These are phyloP conservation scores for Erysiphe pisi DNA, from an alignment of 2,329 filamentous ascomycete genomes.

Conservation along the genomic window DNA sequence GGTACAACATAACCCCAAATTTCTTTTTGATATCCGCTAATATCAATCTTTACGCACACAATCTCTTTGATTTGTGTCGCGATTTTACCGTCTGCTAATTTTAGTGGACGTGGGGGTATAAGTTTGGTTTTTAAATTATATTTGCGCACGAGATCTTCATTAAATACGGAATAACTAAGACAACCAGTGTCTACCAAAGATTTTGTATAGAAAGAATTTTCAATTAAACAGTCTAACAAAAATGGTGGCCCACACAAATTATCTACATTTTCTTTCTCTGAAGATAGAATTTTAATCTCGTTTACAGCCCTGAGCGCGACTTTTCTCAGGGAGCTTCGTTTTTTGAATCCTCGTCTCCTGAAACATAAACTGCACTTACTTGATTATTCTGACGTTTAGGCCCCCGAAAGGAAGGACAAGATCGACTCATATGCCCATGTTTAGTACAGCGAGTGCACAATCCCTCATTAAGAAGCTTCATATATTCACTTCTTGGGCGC, in stretches of 20 bases:
- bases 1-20: no score
- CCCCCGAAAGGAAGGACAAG: no score
- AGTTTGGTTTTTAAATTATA: not conserved
- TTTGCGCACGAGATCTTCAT: slow-evolving; percentile 26
- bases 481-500: no score
- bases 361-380: no score
- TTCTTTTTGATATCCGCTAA: no score
- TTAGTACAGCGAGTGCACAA: no score
- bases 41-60: no score
- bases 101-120: not conserved
- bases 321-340: slow-evolving; percentile 22
- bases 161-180: slow-evolving; percentile 14
- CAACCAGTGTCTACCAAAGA: slow-evolving; percentile 24
- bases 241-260: not conserved
- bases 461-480: no score
- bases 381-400: no score
- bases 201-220: slow-evolving; percentile 24
- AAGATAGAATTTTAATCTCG: not conserved
- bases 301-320: not conserved
- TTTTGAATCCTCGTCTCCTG: not conserved
- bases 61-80: no score
- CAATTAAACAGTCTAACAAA: slow-evolving; percentile 25
- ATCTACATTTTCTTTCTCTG: not conserved
- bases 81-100: slow-evolving; percentile 4
- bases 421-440: no score